These are phyloP conservation scores for Trichoderma gamsii DNA, from an alignment of 495 filamentous ascomycete genomes.

Conservation along the genomic window DNA sequence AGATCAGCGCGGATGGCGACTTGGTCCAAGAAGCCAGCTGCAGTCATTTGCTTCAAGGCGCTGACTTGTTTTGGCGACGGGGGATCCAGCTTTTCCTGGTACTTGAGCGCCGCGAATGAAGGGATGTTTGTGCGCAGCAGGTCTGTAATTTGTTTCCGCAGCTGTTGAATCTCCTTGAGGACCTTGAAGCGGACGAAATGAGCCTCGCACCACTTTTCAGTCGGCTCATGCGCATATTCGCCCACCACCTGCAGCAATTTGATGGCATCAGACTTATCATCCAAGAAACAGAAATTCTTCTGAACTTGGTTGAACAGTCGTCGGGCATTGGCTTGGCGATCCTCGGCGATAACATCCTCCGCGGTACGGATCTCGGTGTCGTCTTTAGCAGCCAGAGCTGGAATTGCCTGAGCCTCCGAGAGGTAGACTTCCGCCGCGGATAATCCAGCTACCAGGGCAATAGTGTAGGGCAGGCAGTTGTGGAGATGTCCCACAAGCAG, in stretches of 20 bases:
- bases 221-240: constrained; percentile 64
- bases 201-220: constrained; percentile 64
- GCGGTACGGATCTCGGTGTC: constrained; percentile 54
- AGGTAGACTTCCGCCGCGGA: constrained; percentile 86
- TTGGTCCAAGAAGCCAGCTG: constrained; percentile 91
- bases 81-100: constrained; percentile 56
- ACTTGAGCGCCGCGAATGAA: constrained; percentile 52
- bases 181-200: constrained; percentile 83
- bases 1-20: constrained; percentile 90
- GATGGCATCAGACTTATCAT: constrained; percentile 77
- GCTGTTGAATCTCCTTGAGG: constrained; percentile 76
- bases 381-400: constrained; percentile 35
- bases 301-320: constrained; percentile 73
- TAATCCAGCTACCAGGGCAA: constrained; percentile 81
- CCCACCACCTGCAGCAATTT: constrained; percentile 86
- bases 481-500: constrained; percentile 79
- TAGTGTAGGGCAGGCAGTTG: constrained; percentile 75
- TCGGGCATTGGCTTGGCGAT: constrained; percentile 54
- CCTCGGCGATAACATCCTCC: constrained; percentile 61
- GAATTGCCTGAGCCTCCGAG: constrained; percentile 71
- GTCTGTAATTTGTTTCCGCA: constrained; percentile 73
- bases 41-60: constrained; percentile 81
- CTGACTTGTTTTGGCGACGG: constrained; percentile 68
- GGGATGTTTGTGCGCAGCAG: constrained; percentile 73
- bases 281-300: constrained; percentile 70